These are phyloP conservation scores for Parafenestella ontariensis DNA, from an alignment of 2,329 filamentous ascomycete species.

Conservation along the genomic window DNA sequence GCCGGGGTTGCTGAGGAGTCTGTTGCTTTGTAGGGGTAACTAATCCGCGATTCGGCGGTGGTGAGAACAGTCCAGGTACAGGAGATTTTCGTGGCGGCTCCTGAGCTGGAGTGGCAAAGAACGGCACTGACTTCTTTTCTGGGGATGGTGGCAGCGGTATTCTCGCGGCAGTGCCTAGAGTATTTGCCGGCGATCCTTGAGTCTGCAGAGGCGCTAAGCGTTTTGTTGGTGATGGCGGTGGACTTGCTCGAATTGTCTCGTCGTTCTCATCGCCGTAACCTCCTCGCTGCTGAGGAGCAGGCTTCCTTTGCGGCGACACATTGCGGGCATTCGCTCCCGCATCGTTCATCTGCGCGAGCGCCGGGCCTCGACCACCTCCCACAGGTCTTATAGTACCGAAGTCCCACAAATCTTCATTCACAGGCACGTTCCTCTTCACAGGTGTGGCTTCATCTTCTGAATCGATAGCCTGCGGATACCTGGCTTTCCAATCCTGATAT, in stretches of 20 bases:
- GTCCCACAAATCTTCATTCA: constrained; percentile 93
- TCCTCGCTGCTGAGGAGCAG: constrained; percentile 32
- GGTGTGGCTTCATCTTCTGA: constrained; percentile 47
- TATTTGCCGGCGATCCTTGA: constrained; percentile 47
- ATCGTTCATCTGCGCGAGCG: constrained; percentile 77
- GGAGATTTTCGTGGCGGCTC: constrained; percentile 41
- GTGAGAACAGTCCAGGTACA: constrained; percentile 41
- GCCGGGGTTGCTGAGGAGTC: constrained; percentile 40
- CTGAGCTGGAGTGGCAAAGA: constrained; percentile 38
- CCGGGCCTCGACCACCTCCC: constrained; percentile 58
- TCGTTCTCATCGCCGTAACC: constrained; percentile 48
- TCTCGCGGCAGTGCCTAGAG: constrained; percentile 52
- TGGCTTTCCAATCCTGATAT: constrained; percentile 84
- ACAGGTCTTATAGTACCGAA: constrained; percentile 92
- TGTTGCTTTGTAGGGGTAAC: constrained; percentile 42
- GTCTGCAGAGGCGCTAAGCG: constrained; percentile 37
- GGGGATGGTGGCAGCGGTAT: constrained; percentile 57
- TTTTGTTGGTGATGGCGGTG: constrained; percentile 54
- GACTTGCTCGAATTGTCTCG: constrained; percentile 43
- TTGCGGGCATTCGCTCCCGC: constrained; percentile 78
- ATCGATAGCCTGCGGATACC: constrained; percentile 73
- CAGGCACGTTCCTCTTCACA: constrained; percentile 51
- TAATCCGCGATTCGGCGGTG: constrained; percentile 36
- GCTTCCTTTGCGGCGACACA: constrained; percentile 43
- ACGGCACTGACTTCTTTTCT: constrained; percentile 45